These are phyloP conservation scores for Psilocybe cyanescens DNA, from an alignment of 768 basidiomycete genomes.

Conservation along the genomic window DNA sequence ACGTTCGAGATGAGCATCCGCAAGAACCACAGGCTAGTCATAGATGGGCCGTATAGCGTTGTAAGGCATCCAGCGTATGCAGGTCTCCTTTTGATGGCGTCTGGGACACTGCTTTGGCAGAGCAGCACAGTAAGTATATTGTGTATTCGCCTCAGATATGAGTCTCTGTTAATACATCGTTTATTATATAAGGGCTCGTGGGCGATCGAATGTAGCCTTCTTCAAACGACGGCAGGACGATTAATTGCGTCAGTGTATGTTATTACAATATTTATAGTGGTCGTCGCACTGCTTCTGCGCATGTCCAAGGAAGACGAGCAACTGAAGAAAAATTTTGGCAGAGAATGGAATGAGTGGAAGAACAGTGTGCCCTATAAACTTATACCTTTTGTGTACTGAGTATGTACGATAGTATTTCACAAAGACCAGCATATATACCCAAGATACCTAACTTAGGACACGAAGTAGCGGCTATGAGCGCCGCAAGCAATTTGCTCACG, in stretches of 20 bases:
- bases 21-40: conserved; percentile 48
- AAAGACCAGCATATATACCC: too few species aligned
- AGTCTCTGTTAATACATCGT: background rate
- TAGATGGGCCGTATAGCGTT: conserved; percentile 48
- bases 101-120: conserved; percentile 40
- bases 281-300: conserved; percentile 38
- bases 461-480: too few species aligned
- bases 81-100: conserved; percentile 39
- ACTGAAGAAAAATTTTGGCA: conserved; percentile 42
- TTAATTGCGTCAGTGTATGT: conserved; percentile 28
- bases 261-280: conserved; percentile 33
- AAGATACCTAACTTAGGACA: too few species aligned
- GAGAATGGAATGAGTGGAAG: conserved; percentile 48
- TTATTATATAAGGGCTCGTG: conserved; percentile 44
- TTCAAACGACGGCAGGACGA: conserved; percentile 35
- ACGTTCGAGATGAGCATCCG: conserved; percentile 58
- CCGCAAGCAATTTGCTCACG: too few species aligned
- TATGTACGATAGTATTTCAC: background rate
- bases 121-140: conserved; percentile 34
- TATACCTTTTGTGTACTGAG: conserved; percentile 49
- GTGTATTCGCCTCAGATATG: background rate
- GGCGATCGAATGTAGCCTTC: conserved; percentile 44
- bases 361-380: conserved; percentile 48
- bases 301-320: conserved; percentile 51
- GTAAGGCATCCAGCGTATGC: conserved; percentile 58